Evolutionary conservation across 495 filamentous ascomycete species (phyloP).

Genomic region (Xylaria venustula): DNA sequence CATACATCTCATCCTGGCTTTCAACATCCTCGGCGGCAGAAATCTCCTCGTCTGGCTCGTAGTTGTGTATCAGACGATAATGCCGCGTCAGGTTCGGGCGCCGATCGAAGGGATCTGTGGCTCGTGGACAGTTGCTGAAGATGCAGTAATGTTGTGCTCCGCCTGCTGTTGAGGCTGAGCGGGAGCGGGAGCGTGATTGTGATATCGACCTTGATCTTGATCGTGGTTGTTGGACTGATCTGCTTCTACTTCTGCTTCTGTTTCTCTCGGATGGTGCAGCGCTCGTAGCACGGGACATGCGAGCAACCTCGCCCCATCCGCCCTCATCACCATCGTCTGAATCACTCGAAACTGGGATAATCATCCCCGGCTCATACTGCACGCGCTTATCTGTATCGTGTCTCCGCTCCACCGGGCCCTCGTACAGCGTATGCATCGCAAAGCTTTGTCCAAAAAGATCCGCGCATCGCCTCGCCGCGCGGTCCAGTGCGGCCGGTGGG

Average conservation of each 20-base stretch:
- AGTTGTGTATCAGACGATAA: constrained; percentile 36
- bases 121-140: constrained; percentile 30
- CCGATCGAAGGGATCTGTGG: constrained; percentile 28
- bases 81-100: constrained; percentile 32
- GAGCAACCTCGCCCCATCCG: background rate
- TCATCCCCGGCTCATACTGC: constrained; percentile 35
- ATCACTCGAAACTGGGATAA: constrained; percentile 31
- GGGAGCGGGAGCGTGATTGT: no score
- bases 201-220: constrained; percentile 12
- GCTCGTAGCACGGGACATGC: background rate
- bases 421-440: constrained; percentile 55
- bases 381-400: constrained; percentile 10
- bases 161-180: no score
- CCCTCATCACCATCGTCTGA: constrained; percentile 31
- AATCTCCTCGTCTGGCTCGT: constrained; percentile 18
- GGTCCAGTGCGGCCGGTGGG: constrained; percentile 56
- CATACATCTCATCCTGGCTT: constrained; percentile 51
- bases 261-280: background rate
- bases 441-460: constrained; percentile 67
- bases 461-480: constrained; percentile 67
- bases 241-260: background rate
- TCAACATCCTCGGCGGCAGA: constrained; percentile 27
- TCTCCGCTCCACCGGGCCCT: constrained; percentile 31
- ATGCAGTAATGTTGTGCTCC: constrained; percentile 33
- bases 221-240: no score